Evolutionary conservation across 2,329 filamentous ascomycete species (phyloP).

Genomic region (Fusarium tanahbumbuense): DNA sequence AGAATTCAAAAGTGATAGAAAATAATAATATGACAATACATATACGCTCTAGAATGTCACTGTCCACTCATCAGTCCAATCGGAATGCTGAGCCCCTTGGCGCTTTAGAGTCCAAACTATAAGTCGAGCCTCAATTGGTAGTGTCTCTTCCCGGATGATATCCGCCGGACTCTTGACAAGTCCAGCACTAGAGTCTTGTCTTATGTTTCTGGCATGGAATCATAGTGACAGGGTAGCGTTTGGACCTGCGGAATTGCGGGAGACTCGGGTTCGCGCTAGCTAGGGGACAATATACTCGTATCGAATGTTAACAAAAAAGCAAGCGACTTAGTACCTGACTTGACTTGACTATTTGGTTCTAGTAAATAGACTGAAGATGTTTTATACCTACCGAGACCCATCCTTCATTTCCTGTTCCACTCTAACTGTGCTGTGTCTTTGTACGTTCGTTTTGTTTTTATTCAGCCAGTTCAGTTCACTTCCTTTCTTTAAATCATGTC

Average conservation of each 20-base stretch:
- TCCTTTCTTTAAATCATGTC: slow-evolving; percentile 11
- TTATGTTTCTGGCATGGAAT: background rate
- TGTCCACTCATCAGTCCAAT: background rate
- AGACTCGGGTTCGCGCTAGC: background rate
- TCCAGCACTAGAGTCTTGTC: background rate
- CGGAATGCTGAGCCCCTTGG: background rate
- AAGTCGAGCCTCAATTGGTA: background rate
- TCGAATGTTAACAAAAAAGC: background rate
- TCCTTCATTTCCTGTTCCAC: background rate
- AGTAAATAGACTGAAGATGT: background rate
- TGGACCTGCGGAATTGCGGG: background rate
- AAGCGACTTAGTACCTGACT: background rate
- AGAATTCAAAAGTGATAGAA: background rate
- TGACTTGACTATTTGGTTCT: background rate
- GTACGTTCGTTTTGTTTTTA: background rate
- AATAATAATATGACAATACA: background rate
- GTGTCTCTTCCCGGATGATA: background rate
- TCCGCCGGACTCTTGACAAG: background rate
- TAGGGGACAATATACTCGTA: background rate
- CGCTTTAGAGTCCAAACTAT: background rate
- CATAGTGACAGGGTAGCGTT: background rate
- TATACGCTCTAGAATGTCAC: background rate
- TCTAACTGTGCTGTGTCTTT: background rate
- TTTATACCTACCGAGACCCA: background rate
- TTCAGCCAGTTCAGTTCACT: background rate